phyloP scores from a whole-genome alignment of 345 rosid genomes.

The Eucalyptus melliodora region DNA sequence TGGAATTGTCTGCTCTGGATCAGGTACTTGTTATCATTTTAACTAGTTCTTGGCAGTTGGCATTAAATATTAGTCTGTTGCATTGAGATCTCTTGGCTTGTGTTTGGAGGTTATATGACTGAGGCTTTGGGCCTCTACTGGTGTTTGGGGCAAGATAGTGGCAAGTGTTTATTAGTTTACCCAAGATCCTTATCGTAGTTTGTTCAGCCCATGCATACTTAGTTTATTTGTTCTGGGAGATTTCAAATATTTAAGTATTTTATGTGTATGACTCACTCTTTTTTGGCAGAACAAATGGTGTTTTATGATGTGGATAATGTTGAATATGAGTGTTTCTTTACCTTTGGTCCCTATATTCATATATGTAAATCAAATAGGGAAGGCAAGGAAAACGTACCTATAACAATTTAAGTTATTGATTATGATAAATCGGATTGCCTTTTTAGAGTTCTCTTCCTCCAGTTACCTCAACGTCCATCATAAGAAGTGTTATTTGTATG shows the following conservation, averaged over 20 bases:
- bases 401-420: background rate
- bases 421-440: background rate
- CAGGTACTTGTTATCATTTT: constrained; percentile 27
- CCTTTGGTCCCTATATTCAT: background rate
- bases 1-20: constrained; percentile 78
- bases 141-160: background rate
- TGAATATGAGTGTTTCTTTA: background rate
- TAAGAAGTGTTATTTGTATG: background rate
- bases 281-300: background rate
- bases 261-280: background rate
- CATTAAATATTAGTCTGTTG: background rate
- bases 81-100: background rate
- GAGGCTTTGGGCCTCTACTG: background rate
- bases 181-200: background rate
- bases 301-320: background rate
- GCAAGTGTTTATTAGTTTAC: background rate
- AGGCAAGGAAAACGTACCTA: background rate
- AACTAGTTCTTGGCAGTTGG: background rate
- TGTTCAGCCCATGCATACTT: background rate
- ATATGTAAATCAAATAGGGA: background rate
- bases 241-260: background rate
- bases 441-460: background rate
- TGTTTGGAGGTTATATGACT: background rate
- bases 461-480: background rate
- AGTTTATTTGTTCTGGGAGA: background rate